These are phyloP conservation scores for Edaphochlamys debaryana DNA, from an alignment of 139 green algal genomes.

Conservation along the genomic window DNA sequence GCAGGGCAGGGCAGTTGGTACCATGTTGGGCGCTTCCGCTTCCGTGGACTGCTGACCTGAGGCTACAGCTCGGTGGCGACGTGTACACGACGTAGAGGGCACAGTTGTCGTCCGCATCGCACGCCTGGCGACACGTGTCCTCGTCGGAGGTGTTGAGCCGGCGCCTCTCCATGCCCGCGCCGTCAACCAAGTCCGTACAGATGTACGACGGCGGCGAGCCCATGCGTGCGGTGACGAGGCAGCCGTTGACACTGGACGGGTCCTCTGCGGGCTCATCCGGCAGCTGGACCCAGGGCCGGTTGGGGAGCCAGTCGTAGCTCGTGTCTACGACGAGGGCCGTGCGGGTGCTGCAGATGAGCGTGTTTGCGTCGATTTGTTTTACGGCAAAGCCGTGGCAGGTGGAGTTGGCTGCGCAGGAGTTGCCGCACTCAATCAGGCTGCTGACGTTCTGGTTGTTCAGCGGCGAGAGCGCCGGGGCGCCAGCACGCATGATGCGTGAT, in stretches of 20 bases:
- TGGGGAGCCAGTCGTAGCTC: background rate
- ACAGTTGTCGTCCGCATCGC: background rate
- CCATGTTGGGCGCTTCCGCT: too few relatives aligned
- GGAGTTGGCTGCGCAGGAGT: background rate
- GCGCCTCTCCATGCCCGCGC: background rate
- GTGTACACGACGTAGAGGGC: background rate
- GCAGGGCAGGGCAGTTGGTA: too few relatives aligned
- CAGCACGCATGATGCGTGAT: too few relatives aligned
- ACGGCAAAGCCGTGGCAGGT: background rate
- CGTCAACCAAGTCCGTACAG: background rate
- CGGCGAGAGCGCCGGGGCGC: background rate
- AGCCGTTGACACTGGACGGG: background rate
- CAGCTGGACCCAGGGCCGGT: background rate
- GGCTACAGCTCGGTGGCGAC: background rate
- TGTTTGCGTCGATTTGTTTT: background rate
- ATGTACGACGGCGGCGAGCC: background rate
- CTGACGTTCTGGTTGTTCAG: background rate
- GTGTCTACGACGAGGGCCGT: background rate
- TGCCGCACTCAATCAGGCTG: background rate
- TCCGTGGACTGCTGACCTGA: background rate
- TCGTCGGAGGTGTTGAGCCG: background rate
- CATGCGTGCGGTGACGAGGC: background rate
- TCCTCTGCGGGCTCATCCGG: background rate
- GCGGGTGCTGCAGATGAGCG: background rate
- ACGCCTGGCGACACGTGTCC: background rate